Percentiles rank a stretch among this genome's conserved stretches.
These are phyloP conservation scores for Circinella minor DNA, from an alignment of 371 early-diverging fungal genomes.

Conservation along the genomic window DNA sequence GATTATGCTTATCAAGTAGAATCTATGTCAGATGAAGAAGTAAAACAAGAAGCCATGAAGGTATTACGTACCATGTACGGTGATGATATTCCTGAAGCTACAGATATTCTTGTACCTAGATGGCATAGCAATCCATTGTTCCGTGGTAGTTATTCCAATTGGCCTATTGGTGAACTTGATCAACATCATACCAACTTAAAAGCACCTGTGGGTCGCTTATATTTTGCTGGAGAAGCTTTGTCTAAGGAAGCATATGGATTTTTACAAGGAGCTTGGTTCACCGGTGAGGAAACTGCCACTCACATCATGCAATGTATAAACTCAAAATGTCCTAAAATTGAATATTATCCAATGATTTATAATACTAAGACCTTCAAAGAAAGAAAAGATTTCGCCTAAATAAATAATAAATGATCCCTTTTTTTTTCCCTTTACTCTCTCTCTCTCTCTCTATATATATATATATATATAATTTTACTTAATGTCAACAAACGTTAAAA, in stretches of 20 bases:
- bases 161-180: constrained; percentile 53
- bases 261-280: constrained; percentile 53
- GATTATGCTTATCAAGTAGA: constrained; percentile 39
- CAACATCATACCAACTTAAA: constrained; percentile 51
- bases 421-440: no score
- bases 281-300: constrained; percentile 36
- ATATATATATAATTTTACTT: no score
- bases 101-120: constrained; percentile 41
- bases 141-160: constrained; percentile 52
- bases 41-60: constrained; percentile 31
- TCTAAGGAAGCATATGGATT: constrained; percentile 45
- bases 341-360: constrained; percentile 40
- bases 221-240: constrained; percentile 54
- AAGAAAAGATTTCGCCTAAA: neutral
- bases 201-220: constrained; percentile 47
- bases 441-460: no score
- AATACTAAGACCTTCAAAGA: constrained; percentile 19
- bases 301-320: constrained; percentile 31
- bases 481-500: no score
- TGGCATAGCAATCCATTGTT: constrained; percentile 53
- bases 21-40: constrained; percentile 32
- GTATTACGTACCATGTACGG: constrained; percentile 44
- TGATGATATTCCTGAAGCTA: constrained; percentile 33
- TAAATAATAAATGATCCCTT: neutral
- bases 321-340: constrained; percentile 28